phyloP scores from a whole-genome alignment of 352 stramenopile species.

The Globisporangium abappressorium region DNA sequence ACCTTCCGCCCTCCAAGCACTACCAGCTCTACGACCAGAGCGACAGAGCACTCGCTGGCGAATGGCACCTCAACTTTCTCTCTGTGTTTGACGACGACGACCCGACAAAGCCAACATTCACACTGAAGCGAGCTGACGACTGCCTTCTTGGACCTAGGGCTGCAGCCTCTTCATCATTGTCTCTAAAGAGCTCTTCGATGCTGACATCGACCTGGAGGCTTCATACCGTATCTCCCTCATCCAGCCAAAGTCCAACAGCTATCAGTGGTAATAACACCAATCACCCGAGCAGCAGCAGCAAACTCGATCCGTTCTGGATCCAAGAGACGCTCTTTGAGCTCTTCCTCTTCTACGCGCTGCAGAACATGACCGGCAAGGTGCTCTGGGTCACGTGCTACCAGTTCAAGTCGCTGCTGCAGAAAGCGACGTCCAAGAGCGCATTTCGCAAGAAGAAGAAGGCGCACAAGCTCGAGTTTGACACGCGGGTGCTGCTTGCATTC shows the following conservation, averaged over 20 bases:
- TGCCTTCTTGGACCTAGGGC: background rate
- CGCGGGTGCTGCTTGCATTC: conserved; percentile 32
- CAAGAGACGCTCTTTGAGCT: conserved; percentile 64
- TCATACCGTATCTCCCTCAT: background rate
- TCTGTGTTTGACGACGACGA: conserved; percentile 3
- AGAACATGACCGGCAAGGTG: conserved; percentile 42
- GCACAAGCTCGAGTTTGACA: conserved; percentile 48
- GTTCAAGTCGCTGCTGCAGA: conserved; percentile 61
- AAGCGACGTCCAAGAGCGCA: conserved; percentile 17
- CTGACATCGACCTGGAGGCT: background rate
- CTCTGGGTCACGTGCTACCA: conserved; percentile 58
- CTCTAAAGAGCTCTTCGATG: background rate
- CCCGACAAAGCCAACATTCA: conserved; percentile 15
- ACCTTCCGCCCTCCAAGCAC: conserved; percentile 31
- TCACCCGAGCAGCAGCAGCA: no score
- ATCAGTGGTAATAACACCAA: background rate
- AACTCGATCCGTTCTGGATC: conserved; percentile 45
- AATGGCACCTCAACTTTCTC: conserved; percentile 22
- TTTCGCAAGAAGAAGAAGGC: conserved; percentile 13
- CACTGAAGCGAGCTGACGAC: conserved; percentile 13
- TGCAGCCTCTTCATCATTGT: background rate
- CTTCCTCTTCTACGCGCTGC: conserved; percentile 56
- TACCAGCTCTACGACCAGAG: conserved; percentile 37
- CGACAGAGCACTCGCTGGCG: conserved; percentile 22
- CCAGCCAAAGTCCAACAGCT: background rate